A percentile compares a stretch with the other conserved stretches of the same genome.
phyloP scores from a whole-genome alignment of 2,329 filamentous ascomycete genomes.

The Trichoderma hamatum region DNA sequence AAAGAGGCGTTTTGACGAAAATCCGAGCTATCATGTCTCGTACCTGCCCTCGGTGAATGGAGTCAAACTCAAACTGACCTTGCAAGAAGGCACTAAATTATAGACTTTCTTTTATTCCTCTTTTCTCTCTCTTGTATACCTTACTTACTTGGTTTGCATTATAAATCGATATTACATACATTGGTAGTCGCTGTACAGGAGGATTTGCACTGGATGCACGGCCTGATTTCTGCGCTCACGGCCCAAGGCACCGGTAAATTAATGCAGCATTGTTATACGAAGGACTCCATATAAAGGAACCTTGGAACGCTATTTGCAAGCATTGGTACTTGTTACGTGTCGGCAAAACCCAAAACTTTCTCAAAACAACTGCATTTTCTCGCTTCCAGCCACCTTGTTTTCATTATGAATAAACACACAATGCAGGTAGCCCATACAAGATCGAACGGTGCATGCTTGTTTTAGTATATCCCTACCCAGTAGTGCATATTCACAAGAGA shows the following conservation, averaged over 20 bases:
- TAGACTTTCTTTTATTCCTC: background rate
- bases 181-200: too few species aligned
- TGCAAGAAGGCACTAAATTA: background rate
- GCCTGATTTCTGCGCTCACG: background rate
- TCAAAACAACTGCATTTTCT: background rate
- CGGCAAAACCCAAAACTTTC: background rate
- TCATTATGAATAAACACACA: background rate
- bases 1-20: background rate
- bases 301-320: background rate
- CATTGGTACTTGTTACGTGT: background rate
- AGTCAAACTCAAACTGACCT: background rate
- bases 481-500: background rate
- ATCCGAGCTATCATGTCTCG: conserved; percentile 8
- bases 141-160: background rate
- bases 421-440: background rate
- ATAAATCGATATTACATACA: background rate
- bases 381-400: background rate
- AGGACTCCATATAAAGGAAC: background rate
- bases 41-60: background rate
- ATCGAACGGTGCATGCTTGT: too few species aligned
- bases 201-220: background rate
- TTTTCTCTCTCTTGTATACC: background rate
- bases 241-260: background rate
- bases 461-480: background rate
- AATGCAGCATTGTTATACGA: background rate